Percentiles rank a stretch among this genome's conserved stretches.
phyloP scores from a whole-genome alignment of 2,329 filamentous ascomycete species.

The Pleurostoma richardsiae region DNA sequence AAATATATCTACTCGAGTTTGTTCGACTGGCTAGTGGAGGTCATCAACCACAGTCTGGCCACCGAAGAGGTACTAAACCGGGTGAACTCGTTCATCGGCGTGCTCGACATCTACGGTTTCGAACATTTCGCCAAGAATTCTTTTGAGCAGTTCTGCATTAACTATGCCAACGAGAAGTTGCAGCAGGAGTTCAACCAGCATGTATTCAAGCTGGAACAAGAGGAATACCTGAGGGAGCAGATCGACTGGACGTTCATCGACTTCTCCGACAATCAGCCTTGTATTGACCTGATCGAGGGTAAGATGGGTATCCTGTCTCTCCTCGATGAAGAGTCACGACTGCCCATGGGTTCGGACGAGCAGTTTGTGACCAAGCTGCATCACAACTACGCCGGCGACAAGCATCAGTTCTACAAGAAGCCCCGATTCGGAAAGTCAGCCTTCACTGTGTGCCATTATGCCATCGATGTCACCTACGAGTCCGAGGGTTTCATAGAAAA shows the following conservation, averaged over 20 bases:
- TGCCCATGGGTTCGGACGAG: constrained; percentile 96
- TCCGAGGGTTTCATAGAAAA: constrained; percentile 99
- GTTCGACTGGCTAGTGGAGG: constrained; percentile 99
- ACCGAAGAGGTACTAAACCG: constrained; percentile 80
- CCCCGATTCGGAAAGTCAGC: constrained; percentile 94
- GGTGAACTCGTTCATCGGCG: constrained; percentile 89
- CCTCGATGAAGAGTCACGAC: constrained; percentile 89
- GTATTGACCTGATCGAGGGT: constrained; percentile 96
- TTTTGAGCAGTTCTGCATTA: constrained; percentile 99
- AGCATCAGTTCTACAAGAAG: constrained; percentile 98
- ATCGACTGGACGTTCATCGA: constrained; percentile 99
- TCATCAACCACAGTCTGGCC: constrained; percentile 86
- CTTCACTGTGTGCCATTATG: constrained; percentile 98
- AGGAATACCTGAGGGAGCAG: constrained; percentile 92
- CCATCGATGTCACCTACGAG: constrained; percentile 96
- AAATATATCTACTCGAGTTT: constrained; percentile 98
- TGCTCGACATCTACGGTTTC: constrained; percentile 98
- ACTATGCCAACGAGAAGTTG: constrained; percentile 98
- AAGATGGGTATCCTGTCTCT: constrained; percentile 91
- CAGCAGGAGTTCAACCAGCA: constrained; percentile 99
- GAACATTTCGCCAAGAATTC: constrained; percentile 99
- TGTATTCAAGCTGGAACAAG: constrained; percentile 97
- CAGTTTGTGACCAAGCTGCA: constrained; percentile 96
- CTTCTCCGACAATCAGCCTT: constrained; percentile 98
- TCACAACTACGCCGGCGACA: constrained; percentile 84